Evolutionary conservation across 1,284 basidiomycete species (phyloP), one percentile per base, ranked within the genome.

Genomic region (Heterobasidion occidentale): DNA sequence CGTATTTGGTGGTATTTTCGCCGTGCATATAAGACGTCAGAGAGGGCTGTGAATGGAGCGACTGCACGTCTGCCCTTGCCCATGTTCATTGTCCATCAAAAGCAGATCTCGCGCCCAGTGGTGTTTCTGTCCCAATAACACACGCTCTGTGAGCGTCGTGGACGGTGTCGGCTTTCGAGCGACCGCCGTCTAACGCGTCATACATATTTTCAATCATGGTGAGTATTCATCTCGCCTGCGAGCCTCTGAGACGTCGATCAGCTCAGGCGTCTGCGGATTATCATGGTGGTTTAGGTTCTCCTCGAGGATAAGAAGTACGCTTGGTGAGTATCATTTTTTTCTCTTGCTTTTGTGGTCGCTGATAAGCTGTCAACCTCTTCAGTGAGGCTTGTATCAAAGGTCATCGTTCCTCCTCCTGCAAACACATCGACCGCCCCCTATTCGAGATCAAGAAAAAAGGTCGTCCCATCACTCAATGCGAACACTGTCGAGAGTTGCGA

Each of bases 351-450:
- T 48, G 12, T 4, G 34, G 17, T 27, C 4, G 42, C 48, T 19
- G 8, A 17, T 54, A 36, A 59, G 6, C 17, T 45, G 12, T 5
- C 46, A 11, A 46, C 17, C 36, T 33, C 47, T 61, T 61, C 61
- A 90, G 88, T 66, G 86, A 87, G 70, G 86, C 87, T 47, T 91
- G 88, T 71, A 90, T 91, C 71, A 90, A 90, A 70, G 88, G 88
- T 11, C 88, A 91, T 71, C 83, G 88, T 44, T 89, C 88, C 12
- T 88, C 87, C 9, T 77, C 80, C 50, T 91, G 88, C 70, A 81
- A 83, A 57, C 89, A 90, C 68, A 84, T 81, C 59, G 86, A 89
- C 65, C 79, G 89, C 46, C 83, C 88, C 33, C 74, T 90, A 54
- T 90, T 84, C 67, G 87, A 90, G 71, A 84, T 90, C 64, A 87